Percentiles rank a stretch among this genome's conserved stretches.
phyloP scores from a whole-genome alignment of 2,329 filamentous ascomycete species.

The Aspergillus awamori region DNA sequence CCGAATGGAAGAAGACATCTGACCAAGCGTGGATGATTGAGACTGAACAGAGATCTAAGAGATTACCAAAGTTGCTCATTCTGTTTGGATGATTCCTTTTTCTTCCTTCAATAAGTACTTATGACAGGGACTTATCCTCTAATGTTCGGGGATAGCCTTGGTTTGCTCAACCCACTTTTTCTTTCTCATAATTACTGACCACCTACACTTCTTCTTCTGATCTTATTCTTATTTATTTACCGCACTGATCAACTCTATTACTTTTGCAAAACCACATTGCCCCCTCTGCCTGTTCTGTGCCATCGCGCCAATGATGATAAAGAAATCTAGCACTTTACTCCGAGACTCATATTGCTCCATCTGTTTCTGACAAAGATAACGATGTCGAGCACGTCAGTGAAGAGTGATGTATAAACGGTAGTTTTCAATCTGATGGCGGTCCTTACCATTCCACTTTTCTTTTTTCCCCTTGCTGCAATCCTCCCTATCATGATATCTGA shows the following conservation, averaged over 20 bases:
- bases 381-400: conserved; percentile 44
- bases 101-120: too few species aligned
- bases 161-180: neutral
- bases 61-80: conserved; percentile 25
- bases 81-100: neutral
- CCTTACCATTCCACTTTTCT: too few species aligned
- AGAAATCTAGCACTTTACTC: conserved; percentile 31
- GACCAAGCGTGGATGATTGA: conserved; percentile 44
- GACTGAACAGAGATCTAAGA: conserved; percentile 54
- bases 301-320: conserved; percentile 34
- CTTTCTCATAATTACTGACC: neutral
- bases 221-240: neutral
- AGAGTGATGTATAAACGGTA: conserved; percentile 40
- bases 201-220: neutral
- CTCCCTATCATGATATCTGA: too few species aligned
- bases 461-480: too few species aligned
- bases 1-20: conserved; percentile 43
- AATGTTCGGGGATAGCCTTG: neutral
- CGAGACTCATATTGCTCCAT: conserved; percentile 35
- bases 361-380: conserved; percentile 33
- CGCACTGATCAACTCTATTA: neutral
- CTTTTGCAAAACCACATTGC: too few species aligned
- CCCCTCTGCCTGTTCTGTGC: neutral
- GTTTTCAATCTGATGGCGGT: conserved; percentile 47
- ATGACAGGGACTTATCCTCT: neutral